phyloP scores from a whole-genome alignment of 2,329 filamentous ascomycete genomes.

The Aspergillus texensis region DNA sequence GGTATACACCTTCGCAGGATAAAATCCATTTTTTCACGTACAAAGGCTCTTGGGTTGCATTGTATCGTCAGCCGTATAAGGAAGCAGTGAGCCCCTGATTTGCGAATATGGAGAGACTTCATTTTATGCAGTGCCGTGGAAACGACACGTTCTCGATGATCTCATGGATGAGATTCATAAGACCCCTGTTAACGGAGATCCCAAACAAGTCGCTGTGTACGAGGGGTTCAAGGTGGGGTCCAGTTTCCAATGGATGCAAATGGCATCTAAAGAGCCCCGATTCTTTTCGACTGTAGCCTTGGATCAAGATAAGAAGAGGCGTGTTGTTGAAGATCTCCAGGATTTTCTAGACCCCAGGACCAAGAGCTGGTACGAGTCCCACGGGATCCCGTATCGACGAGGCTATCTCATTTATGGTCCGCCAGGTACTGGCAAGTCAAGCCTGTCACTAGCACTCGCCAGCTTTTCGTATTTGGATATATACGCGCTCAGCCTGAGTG shows the following conservation, averaged over 20 bases:
- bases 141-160: background rate
- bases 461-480: no score
- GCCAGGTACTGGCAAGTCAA: constrained; percentile 75
- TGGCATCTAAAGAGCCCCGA: background rate
- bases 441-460: constrained; percentile 40
- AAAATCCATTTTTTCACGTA: background rate
- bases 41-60: background rate
- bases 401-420: constrained; percentile 79
- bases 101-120: background rate
- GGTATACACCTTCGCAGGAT: background rate
- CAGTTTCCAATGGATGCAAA: background rate
- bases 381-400: constrained; percentile 74
- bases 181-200: background rate
- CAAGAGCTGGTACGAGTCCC: constrained; percentile 72
- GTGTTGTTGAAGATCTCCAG: constrained; percentile 71
- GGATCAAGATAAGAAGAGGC: constrained; percentile 66
- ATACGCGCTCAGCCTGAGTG: background rate
- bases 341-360: constrained; percentile 71
- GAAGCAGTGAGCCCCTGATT: background rate
- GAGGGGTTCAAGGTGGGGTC: background rate
- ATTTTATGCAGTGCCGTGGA: background rate
- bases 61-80: background rate
- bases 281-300: background rate
- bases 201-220: background rate
- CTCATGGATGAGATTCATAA: background rate